phyloP scores from a whole-genome alignment of 768 basidiomycete species.

The Myochromella boudieri region DNA sequence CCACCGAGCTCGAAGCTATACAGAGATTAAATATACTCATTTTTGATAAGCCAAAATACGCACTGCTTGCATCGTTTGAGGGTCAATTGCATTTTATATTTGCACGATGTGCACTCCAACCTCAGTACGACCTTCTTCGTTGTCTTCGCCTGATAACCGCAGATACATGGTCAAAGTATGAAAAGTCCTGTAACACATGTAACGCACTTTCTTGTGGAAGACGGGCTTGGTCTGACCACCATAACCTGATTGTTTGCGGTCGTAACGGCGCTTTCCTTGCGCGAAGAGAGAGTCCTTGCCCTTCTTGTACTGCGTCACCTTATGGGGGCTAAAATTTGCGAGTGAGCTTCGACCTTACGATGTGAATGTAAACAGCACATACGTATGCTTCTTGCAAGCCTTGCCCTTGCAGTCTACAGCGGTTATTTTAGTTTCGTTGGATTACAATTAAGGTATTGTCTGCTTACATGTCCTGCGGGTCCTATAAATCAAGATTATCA shows the following conservation, averaged over 20 bases:
- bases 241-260: conserved; percentile 97
- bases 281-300: conserved; percentile 98
- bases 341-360: neutral
- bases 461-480: conserved; percentile 97
- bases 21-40: neutral
- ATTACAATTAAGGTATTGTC: conserved; percentile 7
- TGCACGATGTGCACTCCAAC: conserved; percentile 97
- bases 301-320: conserved; percentile 99
- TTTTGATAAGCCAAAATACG: conserved; percentile 30
- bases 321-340: conserved; percentile 75
- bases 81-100: conserved; percentile 94
- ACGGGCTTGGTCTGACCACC: conserved; percentile 99
- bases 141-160: conserved; percentile 74
- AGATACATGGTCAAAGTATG: neutral
- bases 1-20: conserved; percentile 97
- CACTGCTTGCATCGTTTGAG: conserved; percentile 99
- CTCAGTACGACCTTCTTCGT: conserved; percentile 99
- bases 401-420: conserved; percentile 90
- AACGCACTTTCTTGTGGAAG: conserved; percentile 97
- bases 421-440: conserved; percentile 6
- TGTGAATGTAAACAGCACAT: conserved; percentile 30
- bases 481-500: conserved; percentile 34
- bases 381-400: conserved; percentile 97
- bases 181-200: neutral
- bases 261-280: conserved; percentile 99